Evolutionary conservation across 805 yeast genomes (phyloP).

Genomic region (Pichia heedii): DNA sequence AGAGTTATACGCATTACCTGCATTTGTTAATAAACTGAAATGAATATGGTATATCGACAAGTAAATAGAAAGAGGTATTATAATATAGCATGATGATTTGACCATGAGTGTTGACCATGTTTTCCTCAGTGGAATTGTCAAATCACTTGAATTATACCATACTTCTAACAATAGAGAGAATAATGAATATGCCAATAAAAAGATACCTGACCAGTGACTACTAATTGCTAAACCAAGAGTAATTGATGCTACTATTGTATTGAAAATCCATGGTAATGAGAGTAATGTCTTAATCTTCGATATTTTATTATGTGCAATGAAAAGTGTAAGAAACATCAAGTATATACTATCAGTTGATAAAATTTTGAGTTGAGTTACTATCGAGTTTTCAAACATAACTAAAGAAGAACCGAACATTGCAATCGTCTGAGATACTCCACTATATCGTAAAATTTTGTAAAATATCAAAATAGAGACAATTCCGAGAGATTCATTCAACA

Average conservation of each 20-base stretch:
- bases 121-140: constrained; percentile 35
- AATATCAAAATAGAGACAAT: constrained; percentile 41
- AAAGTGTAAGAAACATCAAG: constrained; percentile 37
- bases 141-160: constrained; percentile 69
- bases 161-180: constrained; percentile 30
- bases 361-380: constrained; percentile 51
- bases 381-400: constrained; percentile 54
- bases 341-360: constrained; percentile 39
- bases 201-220: constrained; percentile 64
- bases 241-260: constrained; percentile 39
- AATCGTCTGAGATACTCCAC: constrained; percentile 43
- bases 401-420: constrained; percentile 44
- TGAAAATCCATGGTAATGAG: constrained; percentile 42
- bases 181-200: constrained; percentile 28
- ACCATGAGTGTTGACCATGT: constrained; percentile 29
- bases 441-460: constrained; percentile 45
- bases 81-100: constrained; percentile 35
- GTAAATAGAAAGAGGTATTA: constrained; percentile 53
- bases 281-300: constrained; percentile 32
- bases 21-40: constrained; percentile 36
- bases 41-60: constrained; percentile 49
- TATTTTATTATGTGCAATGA: constrained; percentile 27
- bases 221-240: constrained; percentile 48
- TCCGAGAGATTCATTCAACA: constrained; percentile 49
- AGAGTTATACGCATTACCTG: constrained; percentile 52